Base-by-base conservation (phyloP, 768 basidiomycete genomes). In the Cyclocybe cylindracea region DNA sequence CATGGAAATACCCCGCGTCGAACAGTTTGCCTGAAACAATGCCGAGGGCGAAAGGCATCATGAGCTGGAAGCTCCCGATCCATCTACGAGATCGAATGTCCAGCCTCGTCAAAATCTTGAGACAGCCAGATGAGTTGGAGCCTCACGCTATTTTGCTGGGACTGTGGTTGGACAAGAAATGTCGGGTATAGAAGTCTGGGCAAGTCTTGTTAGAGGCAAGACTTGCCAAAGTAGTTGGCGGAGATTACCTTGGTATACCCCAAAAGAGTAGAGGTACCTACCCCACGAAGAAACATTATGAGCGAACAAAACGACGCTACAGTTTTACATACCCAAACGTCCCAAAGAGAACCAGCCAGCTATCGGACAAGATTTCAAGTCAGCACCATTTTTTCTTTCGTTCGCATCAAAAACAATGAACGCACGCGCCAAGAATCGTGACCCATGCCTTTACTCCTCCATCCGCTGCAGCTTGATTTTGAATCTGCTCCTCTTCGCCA, bases 51-150 rank as follows among this genome's bases (percentile, higher is more conserved):
- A 77, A 73, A 7, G 73, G 63, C 31, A 80, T 59, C 45, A 75
- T 75, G 7, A 78, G 64, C 53, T 77, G 75, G 11, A 77, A 67
- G 44, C 75, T 75, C n/a, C 79, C 78, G 29, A 80, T 74, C 78
- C 78, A 79, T 24, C 75, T 77, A 32, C 9, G 39, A 7, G 29
- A 18, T 48, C 39, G 18, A 45, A 24, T 24, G 24, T 24, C 46
- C 47, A 2, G 55, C 56, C 3, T 55, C 24, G 18, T 32, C 13
- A 41, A 51, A 18, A 33, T 44, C 10, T 18, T 52, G 24, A 10
- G 39, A 46, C 13, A 4, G 41, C 18, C 33, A 47, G 40, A 39
- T 45, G 18, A 45, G 11, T 18, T 9, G n/a, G 54, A 34, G 37
- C 55, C 62, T 37, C 62, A 74, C 70, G 73, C 73, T 14, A 77